These are phyloP conservation scores for Dioszegia hungarica DNA, from an alignment of 768 basidiomycete species.

Conservation along the genomic window DNA sequence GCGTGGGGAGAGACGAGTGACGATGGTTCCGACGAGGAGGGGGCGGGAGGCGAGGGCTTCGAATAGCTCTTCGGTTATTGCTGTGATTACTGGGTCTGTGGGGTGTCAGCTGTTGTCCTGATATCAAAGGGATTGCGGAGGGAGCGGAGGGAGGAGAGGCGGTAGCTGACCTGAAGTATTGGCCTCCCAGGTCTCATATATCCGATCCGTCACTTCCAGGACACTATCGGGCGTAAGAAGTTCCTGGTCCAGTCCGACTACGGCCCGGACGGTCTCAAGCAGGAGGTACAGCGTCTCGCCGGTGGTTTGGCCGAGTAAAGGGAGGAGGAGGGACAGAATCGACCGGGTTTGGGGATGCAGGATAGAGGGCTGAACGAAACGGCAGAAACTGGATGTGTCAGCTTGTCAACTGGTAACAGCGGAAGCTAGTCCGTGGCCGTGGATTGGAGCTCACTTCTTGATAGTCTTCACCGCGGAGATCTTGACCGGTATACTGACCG, in stretches of 20 bases:
- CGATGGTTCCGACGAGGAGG: conserved; percentile 65
- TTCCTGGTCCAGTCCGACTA: conserved; percentile 67
- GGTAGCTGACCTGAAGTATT: conserved; percentile 68
- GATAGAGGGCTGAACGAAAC: conserved; percentile 56
- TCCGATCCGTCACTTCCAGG: conserved; percentile 60
- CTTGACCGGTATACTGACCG: conserved; percentile 79
- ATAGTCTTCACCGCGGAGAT: conserved; percentile 89
- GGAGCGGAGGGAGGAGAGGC: too few relatives aligned
- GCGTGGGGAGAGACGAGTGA: conserved; percentile 67
- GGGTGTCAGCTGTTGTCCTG: neutral
- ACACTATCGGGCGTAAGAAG: conserved; percentile 56
- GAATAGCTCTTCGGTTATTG: conserved; percentile 76
- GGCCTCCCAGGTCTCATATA: conserved; percentile 77
- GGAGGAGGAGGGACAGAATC: conserved; percentile 74
- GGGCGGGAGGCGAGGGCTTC: conserved; percentile 63
- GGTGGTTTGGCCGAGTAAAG: conserved; percentile 70
- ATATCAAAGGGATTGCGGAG: too few relatives aligned
- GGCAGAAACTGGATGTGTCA: conserved; percentile 50
- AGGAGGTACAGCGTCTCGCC: conserved; percentile 87
- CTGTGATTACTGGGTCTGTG: conserved; percentile 83
- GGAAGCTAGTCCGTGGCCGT: too few relatives aligned
- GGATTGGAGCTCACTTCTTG: conserved; percentile 64
- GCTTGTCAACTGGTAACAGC: too few relatives aligned
- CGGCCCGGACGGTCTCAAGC: conserved; percentile 74
- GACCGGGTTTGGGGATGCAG: conserved; percentile 64